Base-by-base conservation (phyloP, 1,284 basidiomycete genomes). In the Tilletia indica region DNA sequence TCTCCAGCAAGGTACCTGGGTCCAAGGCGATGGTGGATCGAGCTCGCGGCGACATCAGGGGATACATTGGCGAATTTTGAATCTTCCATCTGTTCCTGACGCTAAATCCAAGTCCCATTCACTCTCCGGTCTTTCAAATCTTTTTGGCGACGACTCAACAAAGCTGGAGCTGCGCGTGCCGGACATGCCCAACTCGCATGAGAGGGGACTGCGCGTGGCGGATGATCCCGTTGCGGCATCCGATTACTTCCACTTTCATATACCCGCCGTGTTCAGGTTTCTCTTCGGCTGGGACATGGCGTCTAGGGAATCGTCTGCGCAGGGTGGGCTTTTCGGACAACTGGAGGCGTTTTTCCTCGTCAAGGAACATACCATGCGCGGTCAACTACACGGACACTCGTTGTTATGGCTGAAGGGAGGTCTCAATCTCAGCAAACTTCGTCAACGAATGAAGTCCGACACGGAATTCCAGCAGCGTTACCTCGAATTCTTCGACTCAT, bases 81-180 rank as follows among this genome's bases (percentile, higher is more conserved):
- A 54, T 54, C 25, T 54, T 54, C 51, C 51, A 54, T 31, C 51
- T 54, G 5, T 54, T 54, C 51, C 16, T 54, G 19, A 54, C 51
- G 4, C 25, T 54, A 19, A 54, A 54, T 19, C 51, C 51, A 19
- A 19, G 51, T 6, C 51, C 51, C 5, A n/a, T 6, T 6, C 51
- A 54, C 51, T 19, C 51, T 19, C 51, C 51, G 16, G 51, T 31
- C 8, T 54, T 19, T 19, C 51, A 54, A 4, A 31, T 54, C 51
- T 54, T 54, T n/a, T n/a, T n/a, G n/a, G n/a, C n/a, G n/a, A n/a
- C n/a, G n/a, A n/a, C n/a, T n/a, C n/a, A n/a, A n/a, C n/a, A n/a
- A n/a, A n/a, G n/a, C n/a, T n/a, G n/a, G n/a, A n/a, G n/a, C n/a
- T n/a, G n/a, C n/a, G n/a, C n/a, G n/a, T n/a, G n/a, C n/a, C n/a